A percentile compares a stretch with the other conserved stretches of the same genome.
These are phyloP conservation scores for Vanrija sp. DNA, from an alignment of 1,284 basidiomycete genomes.

Conservation along the genomic window DNA sequence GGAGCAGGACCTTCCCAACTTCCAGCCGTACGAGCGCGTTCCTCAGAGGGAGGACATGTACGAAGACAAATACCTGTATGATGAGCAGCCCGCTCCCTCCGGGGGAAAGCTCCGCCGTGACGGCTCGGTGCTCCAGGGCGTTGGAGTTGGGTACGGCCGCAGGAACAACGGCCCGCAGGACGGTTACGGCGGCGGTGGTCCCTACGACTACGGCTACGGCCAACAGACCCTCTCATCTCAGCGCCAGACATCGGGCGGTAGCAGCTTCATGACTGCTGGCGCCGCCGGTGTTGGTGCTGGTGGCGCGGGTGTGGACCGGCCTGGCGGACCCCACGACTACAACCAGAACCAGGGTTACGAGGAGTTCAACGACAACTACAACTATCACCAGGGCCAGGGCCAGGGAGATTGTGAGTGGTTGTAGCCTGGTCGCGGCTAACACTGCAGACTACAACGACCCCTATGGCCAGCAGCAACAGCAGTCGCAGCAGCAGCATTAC, in stretches of 20 bases:
- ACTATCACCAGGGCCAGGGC: constrained; percentile 11
- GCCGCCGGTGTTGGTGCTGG: constrained; percentile 21
- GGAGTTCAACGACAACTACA: constrained; percentile 13
- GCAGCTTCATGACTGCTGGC: constrained; percentile 1
- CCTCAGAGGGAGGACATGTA: constrained; percentile 25
- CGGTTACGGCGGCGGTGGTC: background rate
- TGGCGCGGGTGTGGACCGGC: constrained; percentile 31
- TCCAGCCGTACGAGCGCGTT: constrained; percentile 33
- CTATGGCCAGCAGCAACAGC: background rate
- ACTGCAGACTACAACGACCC: background rate
- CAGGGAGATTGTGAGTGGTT: constrained; percentile 10
- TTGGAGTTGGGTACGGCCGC: constrained; percentile 33
- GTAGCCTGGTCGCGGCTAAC: constrained; percentile 1
- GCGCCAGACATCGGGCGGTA: constrained; percentile 7
- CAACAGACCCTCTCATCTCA: constrained; percentile 9
- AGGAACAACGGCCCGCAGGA: background rate
- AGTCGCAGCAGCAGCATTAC: background rate
- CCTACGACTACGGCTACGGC: background rate
- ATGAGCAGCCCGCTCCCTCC: constrained; percentile 8
- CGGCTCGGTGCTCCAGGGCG: constrained; percentile 34
- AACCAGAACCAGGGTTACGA: constrained; percentile 8
- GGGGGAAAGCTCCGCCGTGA: constrained; percentile 4
- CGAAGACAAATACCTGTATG: constrained; percentile 43
- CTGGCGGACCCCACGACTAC: constrained; percentile 11
- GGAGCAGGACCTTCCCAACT: constrained; percentile 39